Percentiles rank a stretch among this genome's conserved stretches.
phyloP scores from a whole-genome alignment of 1,139 yeast genomes.

The Lodderomyces margitis region DNA sequence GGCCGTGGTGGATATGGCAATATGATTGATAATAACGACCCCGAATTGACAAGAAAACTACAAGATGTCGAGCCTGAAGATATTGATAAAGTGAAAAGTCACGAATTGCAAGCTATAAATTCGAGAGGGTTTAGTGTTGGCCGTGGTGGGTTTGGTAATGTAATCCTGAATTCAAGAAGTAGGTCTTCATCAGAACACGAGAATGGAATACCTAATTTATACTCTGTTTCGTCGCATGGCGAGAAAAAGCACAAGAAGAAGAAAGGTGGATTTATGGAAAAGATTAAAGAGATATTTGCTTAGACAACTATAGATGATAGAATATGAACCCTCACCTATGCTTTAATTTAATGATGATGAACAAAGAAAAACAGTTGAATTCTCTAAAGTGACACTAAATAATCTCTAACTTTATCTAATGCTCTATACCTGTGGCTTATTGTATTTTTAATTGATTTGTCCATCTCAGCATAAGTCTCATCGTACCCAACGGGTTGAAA shows the following conservation, averaged over 20 bases:
- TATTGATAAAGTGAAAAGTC: constrained; percentile 7
- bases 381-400: constrained; percentile 29
- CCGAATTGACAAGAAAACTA: constrained; percentile 57
- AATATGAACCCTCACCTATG: no score
- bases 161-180: constrained; percentile 21
- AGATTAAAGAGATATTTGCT: constrained; percentile 30
- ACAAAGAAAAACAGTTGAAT: no score
- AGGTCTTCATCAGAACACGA: constrained; percentile 10
- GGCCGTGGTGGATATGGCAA: constrained; percentile 86
- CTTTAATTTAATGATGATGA: constrained; percentile 1
- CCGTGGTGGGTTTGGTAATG: constrained; percentile 52
- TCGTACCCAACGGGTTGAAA: constrained; percentile 74
- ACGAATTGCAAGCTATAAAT: constrained; percentile 35
- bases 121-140: constrained; percentile 44
- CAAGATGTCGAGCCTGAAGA: constrained; percentile 60
- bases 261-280: constrained; percentile 31
- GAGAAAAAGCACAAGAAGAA: constrained; percentile 15
- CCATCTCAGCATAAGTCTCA: constrained; percentile 92
- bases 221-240: constrained; percentile 28
- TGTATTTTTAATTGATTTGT: constrained; percentile 65
- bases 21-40: constrained; percentile 65
- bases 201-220: constrained; percentile 18
- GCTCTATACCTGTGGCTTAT: constrained; percentile 90
- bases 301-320: constrained; percentile 7
- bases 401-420: constrained; percentile 64